Evolutionary conservation across 2,329 filamentous ascomycete species (phyloP).

Genomic region (Penicillium concentricum): DNA sequence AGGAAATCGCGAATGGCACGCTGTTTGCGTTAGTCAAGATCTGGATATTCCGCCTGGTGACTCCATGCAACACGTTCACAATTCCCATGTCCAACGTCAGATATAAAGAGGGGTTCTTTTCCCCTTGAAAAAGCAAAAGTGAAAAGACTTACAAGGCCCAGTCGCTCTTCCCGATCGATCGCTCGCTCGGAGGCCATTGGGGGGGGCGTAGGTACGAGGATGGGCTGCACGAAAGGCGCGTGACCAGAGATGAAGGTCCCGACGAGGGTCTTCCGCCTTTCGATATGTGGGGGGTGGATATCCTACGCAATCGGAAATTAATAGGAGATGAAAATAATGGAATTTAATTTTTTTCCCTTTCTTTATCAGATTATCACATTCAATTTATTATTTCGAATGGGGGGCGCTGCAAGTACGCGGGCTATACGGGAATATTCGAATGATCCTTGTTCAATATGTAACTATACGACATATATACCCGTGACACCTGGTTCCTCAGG

Average conservation of each 20-base stretch:
- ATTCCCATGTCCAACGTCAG: conserved; percentile 6
- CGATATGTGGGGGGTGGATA: conserved; percentile 14
- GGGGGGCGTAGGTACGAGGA: conserved; percentile 49
- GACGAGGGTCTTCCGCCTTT: conserved; percentile 26
- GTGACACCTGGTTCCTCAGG: background rate
- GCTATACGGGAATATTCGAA: background rate
- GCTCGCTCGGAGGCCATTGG: conserved; percentile 47
- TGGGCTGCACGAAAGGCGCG: conserved; percentile 50
- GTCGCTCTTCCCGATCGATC: conserved; percentile 51
- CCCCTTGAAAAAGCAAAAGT: conserved; percentile 11
- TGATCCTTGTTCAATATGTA: background rate
- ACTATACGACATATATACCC: background rate
- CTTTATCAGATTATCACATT: background rate
- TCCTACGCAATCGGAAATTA: background rate
- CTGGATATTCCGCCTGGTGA: conserved; percentile 12
- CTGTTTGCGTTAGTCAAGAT: conserved; percentile 51
- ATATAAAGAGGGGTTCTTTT: background rate
- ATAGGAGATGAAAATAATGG: background rate
- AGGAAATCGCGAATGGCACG: conserved; percentile 92
- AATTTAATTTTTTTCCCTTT: background rate
- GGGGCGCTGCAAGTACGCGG: conserved; percentile 5
- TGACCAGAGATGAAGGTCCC: conserved; percentile 35
- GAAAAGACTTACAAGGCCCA: conserved; percentile 46
- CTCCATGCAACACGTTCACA: conserved; percentile 11
- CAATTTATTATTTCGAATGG: background rate